Percentiles rank a stretch among this genome's conserved stretches.
phyloP scores from a whole-genome alignment of 2,329 filamentous ascomycete species.

The Xylaria sp. region DNA sequence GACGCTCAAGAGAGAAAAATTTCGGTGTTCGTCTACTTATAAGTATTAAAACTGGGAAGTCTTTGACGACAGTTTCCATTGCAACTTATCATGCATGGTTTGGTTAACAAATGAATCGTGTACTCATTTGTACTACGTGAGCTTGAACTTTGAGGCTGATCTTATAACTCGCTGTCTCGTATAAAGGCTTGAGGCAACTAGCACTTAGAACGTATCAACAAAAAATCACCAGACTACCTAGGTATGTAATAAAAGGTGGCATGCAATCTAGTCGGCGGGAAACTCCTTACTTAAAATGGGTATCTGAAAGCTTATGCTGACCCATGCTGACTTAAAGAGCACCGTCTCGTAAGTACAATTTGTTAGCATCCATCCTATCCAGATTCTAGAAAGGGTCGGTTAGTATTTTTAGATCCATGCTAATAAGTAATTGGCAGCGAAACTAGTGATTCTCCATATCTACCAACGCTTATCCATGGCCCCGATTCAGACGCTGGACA shows the following conservation, averaged over 20 bases:
- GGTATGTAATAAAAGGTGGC: neutral
- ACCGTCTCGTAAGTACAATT: too few relatives aligned
- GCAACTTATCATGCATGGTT: too few relatives aligned
- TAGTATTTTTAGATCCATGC: constrained; percentile 5
- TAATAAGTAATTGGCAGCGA: neutral
- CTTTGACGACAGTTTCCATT: too few relatives aligned
- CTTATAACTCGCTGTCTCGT: neutral
- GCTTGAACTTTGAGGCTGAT: neutral
- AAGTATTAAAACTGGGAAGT: too few relatives aligned
- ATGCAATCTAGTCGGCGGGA: neutral
- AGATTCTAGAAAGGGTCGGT: neutral
- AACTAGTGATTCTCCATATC: neutral
- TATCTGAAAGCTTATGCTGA: neutral
- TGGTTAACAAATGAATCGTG: too few relatives aligned
- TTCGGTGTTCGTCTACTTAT: too few relatives aligned
- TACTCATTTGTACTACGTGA: too few relatives aligned
- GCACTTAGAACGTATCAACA: neutral
- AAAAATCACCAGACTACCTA: neutral
- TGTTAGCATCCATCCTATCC: too few relatives aligned
- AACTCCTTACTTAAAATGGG: neutral
- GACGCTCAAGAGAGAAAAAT: too few relatives aligned
- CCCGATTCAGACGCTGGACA: neutral
- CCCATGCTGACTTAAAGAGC: neutral
- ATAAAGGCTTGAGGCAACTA: too few relatives aligned
- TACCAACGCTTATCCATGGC: neutral